phyloP scores from a whole-genome alignment of 768 basidiomycete species.

The Tubosaeta brunneosetosa region DNA sequence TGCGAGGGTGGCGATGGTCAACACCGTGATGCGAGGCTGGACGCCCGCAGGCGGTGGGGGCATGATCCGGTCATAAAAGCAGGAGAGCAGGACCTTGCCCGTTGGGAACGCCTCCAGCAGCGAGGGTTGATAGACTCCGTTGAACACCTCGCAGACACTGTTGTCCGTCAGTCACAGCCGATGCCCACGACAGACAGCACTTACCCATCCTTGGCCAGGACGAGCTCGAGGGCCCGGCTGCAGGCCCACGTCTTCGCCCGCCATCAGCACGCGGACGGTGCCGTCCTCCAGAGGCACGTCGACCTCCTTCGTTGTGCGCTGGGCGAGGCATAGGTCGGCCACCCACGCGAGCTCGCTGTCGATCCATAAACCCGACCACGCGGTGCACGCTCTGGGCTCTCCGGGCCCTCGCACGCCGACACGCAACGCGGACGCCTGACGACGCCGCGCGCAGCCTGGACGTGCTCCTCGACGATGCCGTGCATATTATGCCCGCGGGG shows the following conservation, averaged over 20 bases:
- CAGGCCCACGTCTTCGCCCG: constrained; percentile 83
- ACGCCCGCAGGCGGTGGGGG: constrained; percentile 33
- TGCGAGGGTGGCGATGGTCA: constrained; percentile 62
- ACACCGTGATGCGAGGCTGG: constrained; percentile 40
- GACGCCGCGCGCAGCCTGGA: constrained; percentile 79
- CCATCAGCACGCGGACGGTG: constrained; percentile 74
- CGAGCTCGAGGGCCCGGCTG: constrained; percentile 74
- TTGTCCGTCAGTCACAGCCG: background rate
- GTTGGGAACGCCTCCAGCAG: constrained; percentile 81
- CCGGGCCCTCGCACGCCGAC: constrained; percentile 39
- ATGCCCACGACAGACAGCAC: constrained; percentile 22
- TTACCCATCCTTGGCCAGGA: constrained; percentile 92
- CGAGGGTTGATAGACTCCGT: constrained; percentile 95
- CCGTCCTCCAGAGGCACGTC: constrained; percentile 49
- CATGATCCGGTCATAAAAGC: constrained; percentile 92
- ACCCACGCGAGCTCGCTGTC: constrained; percentile 16
- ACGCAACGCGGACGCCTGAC: constrained; percentile 67
- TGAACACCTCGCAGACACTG: constrained; percentile 89
- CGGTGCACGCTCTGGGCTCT: constrained; percentile 87
- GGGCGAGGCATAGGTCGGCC: constrained; percentile 78
- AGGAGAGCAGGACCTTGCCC: constrained; percentile 89
- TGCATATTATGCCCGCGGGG: constrained; percentile 81
- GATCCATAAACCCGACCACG: constrained; percentile 81
- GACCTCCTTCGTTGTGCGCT: constrained; percentile 57
- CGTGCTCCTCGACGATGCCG: constrained; percentile 73